Base-by-base conservation (phyloP, 202 grass and related monocot genomes). In the Brachypodium distachyon region DNA sequence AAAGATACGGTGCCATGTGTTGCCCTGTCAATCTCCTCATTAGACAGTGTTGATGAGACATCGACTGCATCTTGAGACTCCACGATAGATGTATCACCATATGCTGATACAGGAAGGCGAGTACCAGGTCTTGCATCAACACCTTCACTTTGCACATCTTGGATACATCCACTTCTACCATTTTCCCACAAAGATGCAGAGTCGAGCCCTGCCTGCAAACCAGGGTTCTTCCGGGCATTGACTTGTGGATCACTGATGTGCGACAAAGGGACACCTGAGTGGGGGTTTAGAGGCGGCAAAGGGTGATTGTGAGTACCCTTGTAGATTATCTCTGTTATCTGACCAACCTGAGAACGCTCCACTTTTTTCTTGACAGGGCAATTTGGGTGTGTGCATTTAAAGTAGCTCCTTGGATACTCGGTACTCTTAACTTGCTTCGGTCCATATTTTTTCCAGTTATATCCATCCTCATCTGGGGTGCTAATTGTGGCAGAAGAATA, bases 321-420 rank as follows among this genome's bases (percentile, higher is more conserved):
- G 59, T 90, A 93, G 68, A 87, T 90, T 79, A 85, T 93, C 77
- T 90, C 84, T 17, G 77, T 80, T 71, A 93, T 81, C 41, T 93
- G 81, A 53, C 87, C 90, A 48, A 90, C 90, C 72, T 82, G 81
- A 33, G 87, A 70, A 19, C 57, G 78, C 69, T 93, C 90, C 19
- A 93, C 90, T 55, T 93, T 90, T 67, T 93, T 93, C 81, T 90
- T 93, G 27, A 93, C 90, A 17, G 59, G 73, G 61, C 90, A 90
- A 71, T 87, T 82, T 10, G 27, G 76, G 22, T 87, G 81, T 38
- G 90, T 90, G 74, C 90, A 93, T 61, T 93, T 93, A 67, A 90
- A 93, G 77, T 90, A 93, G 62, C 87, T 93, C 72, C 90, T 82
- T 0, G 81, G 90, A 76, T 78, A 74, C 83, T 93, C 90, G 42